phyloP scores from a whole-genome alignment of 805 yeast species.

The Starmerella stigmatis region DNA sequence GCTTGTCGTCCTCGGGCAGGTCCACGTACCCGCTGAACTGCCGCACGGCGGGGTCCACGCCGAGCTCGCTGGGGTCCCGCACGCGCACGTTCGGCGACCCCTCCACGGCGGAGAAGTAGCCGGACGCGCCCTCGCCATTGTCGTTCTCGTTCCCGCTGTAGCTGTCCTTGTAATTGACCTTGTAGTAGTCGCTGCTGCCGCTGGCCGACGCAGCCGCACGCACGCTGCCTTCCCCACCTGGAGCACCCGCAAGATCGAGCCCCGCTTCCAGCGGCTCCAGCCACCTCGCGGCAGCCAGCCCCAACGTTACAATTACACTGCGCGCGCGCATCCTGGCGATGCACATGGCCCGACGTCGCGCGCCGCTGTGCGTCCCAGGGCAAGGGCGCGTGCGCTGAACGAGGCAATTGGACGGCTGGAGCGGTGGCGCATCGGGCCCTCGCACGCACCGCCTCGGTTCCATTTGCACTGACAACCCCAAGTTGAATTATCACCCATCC shows the following conservation, averaged over 20 bases:
- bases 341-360: no score
- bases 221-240: no score
- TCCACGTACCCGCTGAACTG: constrained; percentile 68
- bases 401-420: no score
- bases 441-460: no score
- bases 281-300: not conserved
- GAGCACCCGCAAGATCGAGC: not conserved
- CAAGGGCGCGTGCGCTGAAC: no score
- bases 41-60: constrained; percentile 41
- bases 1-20: constrained; percentile 54
- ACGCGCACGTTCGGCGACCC: constrained; percentile 3
- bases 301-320: not conserved
- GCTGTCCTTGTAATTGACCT: no score
- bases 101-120: not conserved
- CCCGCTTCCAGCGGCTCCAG: constrained; percentile 1
- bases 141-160: not conserved
- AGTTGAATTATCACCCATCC: no score
- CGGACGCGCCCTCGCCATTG: not conserved
- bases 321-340: constrained; percentile 1
- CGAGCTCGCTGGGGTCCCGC: constrained; percentile 9
- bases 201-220: no score
- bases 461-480: no score
- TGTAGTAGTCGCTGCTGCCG: no score
- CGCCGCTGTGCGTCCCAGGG: no score
- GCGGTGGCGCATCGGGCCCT: no score